Percentiles rank a stretch among this genome's conserved stretches.
Evolutionary conservation across 148 eudicot species (phyloP).

Genomic region (Nepenthes mirabilis): DNA sequence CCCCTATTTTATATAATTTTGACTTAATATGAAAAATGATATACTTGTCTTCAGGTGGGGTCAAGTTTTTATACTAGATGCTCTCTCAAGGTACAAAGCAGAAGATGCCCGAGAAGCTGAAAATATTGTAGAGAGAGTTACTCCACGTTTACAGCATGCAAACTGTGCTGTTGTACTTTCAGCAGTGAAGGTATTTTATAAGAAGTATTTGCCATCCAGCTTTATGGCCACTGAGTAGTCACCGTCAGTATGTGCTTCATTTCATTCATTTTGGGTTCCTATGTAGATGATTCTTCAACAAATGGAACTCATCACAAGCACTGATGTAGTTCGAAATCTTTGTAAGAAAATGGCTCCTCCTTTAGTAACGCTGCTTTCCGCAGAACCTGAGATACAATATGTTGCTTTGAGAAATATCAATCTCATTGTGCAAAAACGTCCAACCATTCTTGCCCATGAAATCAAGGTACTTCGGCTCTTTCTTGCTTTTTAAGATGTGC

Average conservation of each 20-base stretch:
- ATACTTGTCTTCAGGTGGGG: slow-evolving; percentile 65
- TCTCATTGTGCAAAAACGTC: slow-evolving; percentile 92
- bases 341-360: slow-evolving; percentile 99
- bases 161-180: slow-evolving; percentile 99
- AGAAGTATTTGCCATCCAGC: background rate
- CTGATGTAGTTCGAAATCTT: slow-evolving; percentile 86
- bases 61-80: slow-evolving; percentile 97
- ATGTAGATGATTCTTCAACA: slow-evolving; percentile 95
- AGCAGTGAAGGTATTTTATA: slow-evolving; percentile 71
- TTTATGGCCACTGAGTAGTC: slow-evolving; percentile 1
- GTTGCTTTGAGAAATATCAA: slow-evolving; percentile 93
- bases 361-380: slow-evolving; percentile 93
- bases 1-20: background rate
- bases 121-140: slow-evolving; percentile 96
- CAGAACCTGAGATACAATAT: slow-evolving; percentile 99
- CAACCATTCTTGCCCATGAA: slow-evolving; percentile 97
- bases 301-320: slow-evolving; percentile 95
- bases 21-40: background rate
- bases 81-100: slow-evolving; percentile 89
- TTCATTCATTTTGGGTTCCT: slow-evolving; percentile 3
- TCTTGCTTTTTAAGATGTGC: background rate
- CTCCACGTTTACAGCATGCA: slow-evolving; percentile 96
- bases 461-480: slow-evolving; percentile 56
- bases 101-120: slow-evolving; percentile 98
- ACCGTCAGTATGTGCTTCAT: background rate